These are phyloP conservation scores for Xylariaceae sp. DNA, from an alignment of 2,329 filamentous ascomycete species.

Conservation along the genomic window DNA sequence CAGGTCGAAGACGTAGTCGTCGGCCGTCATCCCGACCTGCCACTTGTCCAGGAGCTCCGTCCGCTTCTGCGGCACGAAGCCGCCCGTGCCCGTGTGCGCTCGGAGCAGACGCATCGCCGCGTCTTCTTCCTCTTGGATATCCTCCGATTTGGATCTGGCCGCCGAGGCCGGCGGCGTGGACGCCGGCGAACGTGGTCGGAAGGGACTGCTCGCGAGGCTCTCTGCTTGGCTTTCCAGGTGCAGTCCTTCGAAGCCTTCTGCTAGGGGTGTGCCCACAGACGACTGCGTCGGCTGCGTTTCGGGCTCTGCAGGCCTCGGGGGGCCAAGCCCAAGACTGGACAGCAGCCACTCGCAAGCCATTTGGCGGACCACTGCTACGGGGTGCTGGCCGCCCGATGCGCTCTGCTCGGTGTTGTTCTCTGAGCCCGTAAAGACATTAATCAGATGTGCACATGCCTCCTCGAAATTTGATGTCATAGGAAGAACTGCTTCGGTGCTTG, in stretches of 20 bases:
- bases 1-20: constrained; percentile 22
- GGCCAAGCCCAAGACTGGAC: no score
- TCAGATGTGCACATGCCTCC: no score
- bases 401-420: no score
- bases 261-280: no score
- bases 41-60: constrained; percentile 21
- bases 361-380: constrained; percentile 9
- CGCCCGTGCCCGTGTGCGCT: constrained; percentile 23
- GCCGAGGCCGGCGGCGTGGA: constrained; percentile 11
- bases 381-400: no score
- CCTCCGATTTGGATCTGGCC: constrained; percentile 9
- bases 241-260: constrained; percentile 13
- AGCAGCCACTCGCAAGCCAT: no score
- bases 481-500: no score
- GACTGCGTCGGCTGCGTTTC: no score
- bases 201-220: constrained; percentile 13
- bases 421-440: no score
- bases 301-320: no score
- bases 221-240: constrained; percentile 18
- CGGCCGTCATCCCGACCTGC: constrained; percentile 17
- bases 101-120: constrained; percentile 21
- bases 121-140: constrained; percentile 16
- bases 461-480: no score
- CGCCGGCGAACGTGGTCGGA: constrained; percentile 12
- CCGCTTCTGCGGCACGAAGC: constrained; percentile 15